Evolutionary conservation across 2,329 filamentous ascomycete species (phyloP), one percentile per base, ranked within the genome.

Genomic region (Fusarium incarnatum): DNA sequence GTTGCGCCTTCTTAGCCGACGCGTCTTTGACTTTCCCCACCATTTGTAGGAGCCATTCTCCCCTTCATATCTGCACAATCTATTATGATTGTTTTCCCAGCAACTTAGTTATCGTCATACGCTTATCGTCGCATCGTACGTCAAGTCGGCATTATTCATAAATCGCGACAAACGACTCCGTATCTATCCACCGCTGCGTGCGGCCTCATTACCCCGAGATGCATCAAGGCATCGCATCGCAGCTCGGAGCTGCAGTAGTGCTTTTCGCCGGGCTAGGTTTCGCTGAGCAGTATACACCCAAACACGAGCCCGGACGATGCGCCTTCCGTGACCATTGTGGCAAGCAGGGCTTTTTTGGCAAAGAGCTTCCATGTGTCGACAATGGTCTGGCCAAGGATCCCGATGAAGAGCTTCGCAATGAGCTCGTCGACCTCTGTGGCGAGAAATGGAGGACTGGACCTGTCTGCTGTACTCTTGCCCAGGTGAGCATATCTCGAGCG

Each of bases 251-350:
- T 55, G 73, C 73, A 18, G 72, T 73, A 22, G 62, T 78, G 56
- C 61, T 82, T 54, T 59, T 80, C 41, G 68, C 74, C 12, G 66
- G 68, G n/a, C 56, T 75, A 41, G 74, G 58, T 28, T 59, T 58
- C 20, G 77, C 77, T 50, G 73, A 80, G 41, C 68, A 73, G 22
- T 77, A 73, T 60, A 89, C 87, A 0, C 83, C 85, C 2, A 92
- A 89, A 70, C 95, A 98, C 75, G 94, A 98, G 81, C 85, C 91
- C 52, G 95, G 95, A 42, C 88, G 95, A 70, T 98, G 95, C 80
- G 94, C 95, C 2, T 93, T 98, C 68, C 89, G 95, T 52, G 94
- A 94, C 10, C 92, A 97, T 69, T 99, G 96, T 78, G 96, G 96
- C 49, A 94, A 94, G 80, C 91, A 95, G 81, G 91, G 91, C 68